Percentiles rank a stretch among this genome's conserved stretches.
Evolutionary conservation across 305 asterid genomes (phyloP).

Genomic region (Caryopteris hybrid): DNA sequence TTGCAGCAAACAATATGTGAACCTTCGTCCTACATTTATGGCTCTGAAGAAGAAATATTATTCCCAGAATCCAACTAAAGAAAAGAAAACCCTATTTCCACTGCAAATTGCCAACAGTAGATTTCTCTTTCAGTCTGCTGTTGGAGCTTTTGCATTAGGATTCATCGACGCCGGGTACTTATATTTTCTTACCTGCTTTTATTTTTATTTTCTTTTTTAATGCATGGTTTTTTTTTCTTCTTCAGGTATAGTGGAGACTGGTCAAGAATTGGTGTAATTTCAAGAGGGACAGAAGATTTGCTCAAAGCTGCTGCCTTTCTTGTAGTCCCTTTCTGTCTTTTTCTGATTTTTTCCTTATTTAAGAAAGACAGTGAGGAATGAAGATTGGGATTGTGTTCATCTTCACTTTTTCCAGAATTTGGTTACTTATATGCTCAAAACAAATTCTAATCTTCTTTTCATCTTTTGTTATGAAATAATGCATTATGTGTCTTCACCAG

Average conservation of each 20-base stretch:
- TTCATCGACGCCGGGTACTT: conserved; percentile 86
- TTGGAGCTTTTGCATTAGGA: conserved; percentile 61
- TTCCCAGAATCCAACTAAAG: too few species aligned
- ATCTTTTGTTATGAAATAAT: too few species aligned
- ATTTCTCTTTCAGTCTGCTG: conserved; percentile 45
- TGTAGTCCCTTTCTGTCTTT: conserved; percentile 63
- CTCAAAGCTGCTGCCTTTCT: conserved; percentile 65
- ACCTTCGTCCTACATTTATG: neutral
- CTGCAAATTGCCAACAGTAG: conserved; percentile 20
- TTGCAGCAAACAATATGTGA: conserved; percentile 9
- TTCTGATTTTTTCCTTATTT: conserved; percentile 35
- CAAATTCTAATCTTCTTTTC: too few species aligned
- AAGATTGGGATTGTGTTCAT: neutral
- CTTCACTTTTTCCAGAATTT: too few species aligned
- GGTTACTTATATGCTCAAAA: too few species aligned
- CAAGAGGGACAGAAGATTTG: conserved; percentile 57
- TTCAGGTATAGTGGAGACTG: conserved; percentile 95
- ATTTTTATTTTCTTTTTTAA: neutral
- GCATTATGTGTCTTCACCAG: too few species aligned
- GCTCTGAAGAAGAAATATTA: neutral
- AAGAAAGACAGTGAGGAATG: conserved; percentile 29
- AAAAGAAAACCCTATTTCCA: conserved; percentile 23
- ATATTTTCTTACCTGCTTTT: neutral
- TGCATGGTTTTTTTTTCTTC: neutral
- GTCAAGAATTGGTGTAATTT: conserved; percentile 82